phyloP scores from a whole-genome alignment of 768 basidiomycete species.

The Lactarius indigo region DNA sequence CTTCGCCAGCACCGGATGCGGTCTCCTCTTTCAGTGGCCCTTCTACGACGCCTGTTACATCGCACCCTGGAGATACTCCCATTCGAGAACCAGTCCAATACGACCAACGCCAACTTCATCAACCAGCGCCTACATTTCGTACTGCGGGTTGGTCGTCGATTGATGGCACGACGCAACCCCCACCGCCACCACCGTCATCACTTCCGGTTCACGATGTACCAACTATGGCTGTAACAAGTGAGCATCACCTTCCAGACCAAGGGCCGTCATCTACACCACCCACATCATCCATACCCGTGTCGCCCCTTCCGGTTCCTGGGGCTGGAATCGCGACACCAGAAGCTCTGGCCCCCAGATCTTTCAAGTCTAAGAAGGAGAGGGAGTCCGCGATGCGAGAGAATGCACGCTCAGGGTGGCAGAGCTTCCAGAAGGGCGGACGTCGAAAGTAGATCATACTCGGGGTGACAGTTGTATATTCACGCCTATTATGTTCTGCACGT shows the following conservation, averaged over 20 bases:
- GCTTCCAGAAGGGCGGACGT: conserved; percentile 26
- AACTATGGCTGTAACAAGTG: background rate
- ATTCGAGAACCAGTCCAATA: background rate
- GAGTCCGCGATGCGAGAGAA: conserved; percentile 21
- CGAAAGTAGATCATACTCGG: conserved; percentile 14
- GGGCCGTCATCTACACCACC: conserved; percentile 23
- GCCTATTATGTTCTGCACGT: background rate
- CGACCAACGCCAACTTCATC: conserved; percentile 16
- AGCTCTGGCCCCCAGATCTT: background rate
- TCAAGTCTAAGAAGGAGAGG: conserved; percentile 16
- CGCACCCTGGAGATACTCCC: background rate
- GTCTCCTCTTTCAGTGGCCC: background rate
- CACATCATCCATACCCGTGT: conserved; percentile 25
- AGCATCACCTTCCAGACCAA: conserved; percentile 17
- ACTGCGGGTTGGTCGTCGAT: conserved; percentile 67
- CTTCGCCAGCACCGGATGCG: conserved; percentile 9
- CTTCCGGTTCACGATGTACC: background rate
- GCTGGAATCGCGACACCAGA: background rate
- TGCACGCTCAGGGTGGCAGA: conserved; percentile 28
- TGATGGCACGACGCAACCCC: conserved; percentile 41
- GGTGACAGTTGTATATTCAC: background rate
- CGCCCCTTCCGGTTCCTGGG: background rate
- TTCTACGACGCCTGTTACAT: background rate
- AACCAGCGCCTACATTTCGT: conserved; percentile 47
- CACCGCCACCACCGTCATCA: conserved; percentile 1